A percentile compares a stretch with the other conserved stretches of the same genome.
Evolutionary conservation across 331 rosid species (phyloP).

Genomic region (Telfairia occidentalis): DNA sequence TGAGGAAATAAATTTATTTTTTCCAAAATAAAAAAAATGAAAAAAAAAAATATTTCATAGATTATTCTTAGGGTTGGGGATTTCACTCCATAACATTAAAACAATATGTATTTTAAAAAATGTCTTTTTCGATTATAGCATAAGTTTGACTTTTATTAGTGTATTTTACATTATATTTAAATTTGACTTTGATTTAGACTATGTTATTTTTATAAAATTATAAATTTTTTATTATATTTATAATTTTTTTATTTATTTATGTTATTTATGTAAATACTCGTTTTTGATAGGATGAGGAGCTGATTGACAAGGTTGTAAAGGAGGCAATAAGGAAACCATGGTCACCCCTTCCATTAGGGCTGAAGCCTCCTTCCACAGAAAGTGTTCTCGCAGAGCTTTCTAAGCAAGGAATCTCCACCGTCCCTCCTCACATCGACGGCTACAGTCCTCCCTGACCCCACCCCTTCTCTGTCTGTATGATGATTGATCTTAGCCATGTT

Average conservation of each 20-base stretch:
- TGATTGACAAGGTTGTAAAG: constrained; percentile 66
- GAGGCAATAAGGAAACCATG: constrained; percentile 92
- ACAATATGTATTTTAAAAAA: no score
- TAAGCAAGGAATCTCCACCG: constrained; percentile 60
- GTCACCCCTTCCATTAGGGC: constrained; percentile 87
- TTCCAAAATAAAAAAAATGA: not conserved
- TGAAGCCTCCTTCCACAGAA: constrained; percentile 78
- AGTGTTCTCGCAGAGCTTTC: constrained; percentile 68
- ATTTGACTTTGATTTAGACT: no score
- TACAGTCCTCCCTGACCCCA: constrained; percentile 22
- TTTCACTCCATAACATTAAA: no score
- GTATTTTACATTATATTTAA: no score
- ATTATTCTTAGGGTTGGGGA: no score
- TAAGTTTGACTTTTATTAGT: no score
- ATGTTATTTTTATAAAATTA: no score
- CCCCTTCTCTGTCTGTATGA: not conserved
- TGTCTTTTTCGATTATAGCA: no score
- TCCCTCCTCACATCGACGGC: constrained; percentile 39
- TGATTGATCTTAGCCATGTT: not conserved
- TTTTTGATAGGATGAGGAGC: constrained; percentile 64
- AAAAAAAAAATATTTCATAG: no score
- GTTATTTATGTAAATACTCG: no score
- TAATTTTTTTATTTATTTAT: no score
- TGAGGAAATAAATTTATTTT: not conserved
- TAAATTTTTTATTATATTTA: no score